Percentiles rank a stretch among this genome's conserved stretches.
Evolutionary conservation across 169 alveolate species (phyloP).

Genomic region (Plasmodium berghei): DNA sequence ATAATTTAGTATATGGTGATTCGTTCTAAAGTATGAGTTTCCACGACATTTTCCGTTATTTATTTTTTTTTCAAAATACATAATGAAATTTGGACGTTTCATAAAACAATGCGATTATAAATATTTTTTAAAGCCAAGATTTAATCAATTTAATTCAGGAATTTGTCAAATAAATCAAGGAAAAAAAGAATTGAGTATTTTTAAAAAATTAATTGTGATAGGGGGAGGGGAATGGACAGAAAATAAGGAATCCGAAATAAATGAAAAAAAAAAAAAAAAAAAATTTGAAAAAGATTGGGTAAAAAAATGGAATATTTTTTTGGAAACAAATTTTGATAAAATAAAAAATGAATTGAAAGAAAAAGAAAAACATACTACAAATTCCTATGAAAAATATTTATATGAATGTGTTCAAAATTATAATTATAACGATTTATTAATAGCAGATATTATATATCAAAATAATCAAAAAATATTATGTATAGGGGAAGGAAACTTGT

Average conservation of each 20-base stretch:
- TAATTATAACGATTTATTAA: constrained; percentile 27
- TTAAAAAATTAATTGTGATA: constrained; percentile 22
- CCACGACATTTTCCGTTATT: too few relatives aligned
- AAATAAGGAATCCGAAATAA: not conserved
- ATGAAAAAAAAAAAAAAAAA: too few relatives aligned
- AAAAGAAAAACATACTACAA: not conserved
- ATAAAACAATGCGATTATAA: not conserved
- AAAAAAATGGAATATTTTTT: too few relatives aligned
- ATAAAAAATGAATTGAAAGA: constrained; percentile 10
- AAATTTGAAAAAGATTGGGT: too few relatives aligned
- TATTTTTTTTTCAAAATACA: too few relatives aligned
- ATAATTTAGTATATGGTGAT: too few relatives aligned
- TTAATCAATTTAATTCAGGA: not conserved
- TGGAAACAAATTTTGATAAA: constrained; percentile 6
- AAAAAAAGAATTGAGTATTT: constrained; percentile 22
- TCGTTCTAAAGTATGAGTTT: too few relatives aligned
- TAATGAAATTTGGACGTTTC: too few relatives aligned
- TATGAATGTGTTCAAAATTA: constrained; percentile 31
- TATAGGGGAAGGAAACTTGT: constrained; percentile 53
- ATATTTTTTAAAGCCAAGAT: not conserved
- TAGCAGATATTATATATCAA: constrained; percentile 57
- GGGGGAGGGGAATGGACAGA: constrained; percentile 19
- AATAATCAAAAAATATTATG: constrained; percentile 41
- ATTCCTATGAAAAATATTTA: constrained; percentile 12
- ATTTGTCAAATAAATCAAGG: not conserved